phyloP scores from a whole-genome alignment of 345 rosid species.

The Abelmoschus esculentus region DNA sequence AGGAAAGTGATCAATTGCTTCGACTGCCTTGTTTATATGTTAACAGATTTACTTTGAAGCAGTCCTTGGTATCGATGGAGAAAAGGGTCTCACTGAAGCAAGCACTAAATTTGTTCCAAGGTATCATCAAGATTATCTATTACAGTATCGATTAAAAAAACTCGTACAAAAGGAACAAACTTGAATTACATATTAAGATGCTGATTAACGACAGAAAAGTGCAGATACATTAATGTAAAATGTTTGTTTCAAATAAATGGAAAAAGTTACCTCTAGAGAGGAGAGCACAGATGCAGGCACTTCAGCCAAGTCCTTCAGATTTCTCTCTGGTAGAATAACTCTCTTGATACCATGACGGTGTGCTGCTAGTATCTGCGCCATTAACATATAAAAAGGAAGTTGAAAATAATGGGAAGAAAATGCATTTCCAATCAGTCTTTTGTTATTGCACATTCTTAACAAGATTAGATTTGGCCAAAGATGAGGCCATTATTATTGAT shows the following conservation, averaged over 20 bases:
- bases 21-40: not conserved
- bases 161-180: not conserved
- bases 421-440: not conserved
- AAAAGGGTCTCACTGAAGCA: not conserved
- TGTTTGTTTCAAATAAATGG: not conserved
- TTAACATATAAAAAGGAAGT: conserved; percentile 2
- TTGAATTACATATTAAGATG: not conserved
- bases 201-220: not conserved
- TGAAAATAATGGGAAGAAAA: not conserved
- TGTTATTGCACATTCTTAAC: too few species aligned
- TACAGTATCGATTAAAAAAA: not conserved
- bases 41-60: not conserved
- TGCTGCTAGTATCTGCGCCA: conserved; percentile 83
- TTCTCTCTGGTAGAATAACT: conserved; percentile 92
- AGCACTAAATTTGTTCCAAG: not conserved
- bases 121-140: too few species aligned
- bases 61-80: not conserved
- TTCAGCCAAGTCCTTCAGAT: conserved; percentile 87
- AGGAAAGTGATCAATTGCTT: not conserved
- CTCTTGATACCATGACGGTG: conserved; percentile 86
- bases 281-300: conserved; percentile 83
- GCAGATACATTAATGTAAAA: too few species aligned
- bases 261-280: conserved; percentile 61
- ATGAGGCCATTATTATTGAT: not conserved
- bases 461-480: too few species aligned